phyloP scores from a whole-genome alignment of 495 filamentous ascomycete species.

The Talaromyces thailandensis region DNA sequence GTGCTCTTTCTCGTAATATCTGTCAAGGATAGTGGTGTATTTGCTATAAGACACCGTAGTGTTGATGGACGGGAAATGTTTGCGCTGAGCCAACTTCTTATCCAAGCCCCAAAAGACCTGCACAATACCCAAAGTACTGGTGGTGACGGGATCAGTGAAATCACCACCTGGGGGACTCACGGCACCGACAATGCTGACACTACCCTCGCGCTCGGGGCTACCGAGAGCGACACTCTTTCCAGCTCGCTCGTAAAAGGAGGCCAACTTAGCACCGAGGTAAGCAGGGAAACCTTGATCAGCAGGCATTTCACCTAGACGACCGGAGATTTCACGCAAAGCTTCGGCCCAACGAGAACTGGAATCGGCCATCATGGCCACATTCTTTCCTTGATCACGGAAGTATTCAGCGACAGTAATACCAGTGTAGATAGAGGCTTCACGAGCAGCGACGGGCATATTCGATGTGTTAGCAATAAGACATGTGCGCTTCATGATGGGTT shows the following conservation, averaged over 20 bases:
- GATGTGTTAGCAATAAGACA: conserved; percentile 98
- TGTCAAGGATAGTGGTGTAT: conserved; percentile 79
- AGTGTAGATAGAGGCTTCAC: conserved; percentile 98
- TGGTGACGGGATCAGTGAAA: conserved; percentile 98
- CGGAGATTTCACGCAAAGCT: conserved; percentile 96
- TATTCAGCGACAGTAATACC: conserved; percentile 97
- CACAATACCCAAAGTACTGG: conserved; percentile 89
- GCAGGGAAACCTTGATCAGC: conserved; percentile 99
- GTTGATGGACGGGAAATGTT: conserved; percentile 99
- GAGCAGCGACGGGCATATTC: conserved; percentile 98
- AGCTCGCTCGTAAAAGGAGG: conserved; percentile 98
- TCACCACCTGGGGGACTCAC: conserved; percentile 97
- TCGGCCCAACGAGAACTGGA: conserved; percentile 98
- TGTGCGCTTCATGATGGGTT: conserved; percentile 99
- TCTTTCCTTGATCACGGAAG: conserved; percentile 96
- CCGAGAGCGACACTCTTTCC: conserved; percentile 79
- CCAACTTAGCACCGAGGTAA: conserved; percentile 92
- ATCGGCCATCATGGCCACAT: conserved; percentile 99
- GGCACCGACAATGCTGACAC: conserved; percentile 95
- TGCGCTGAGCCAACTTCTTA: conserved; percentile 97
- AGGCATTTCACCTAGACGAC: conserved; percentile 98
- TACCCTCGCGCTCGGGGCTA: conserved; percentile 77
- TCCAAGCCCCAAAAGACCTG: conserved; percentile 99
- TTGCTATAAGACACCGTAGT: conserved; percentile 95
- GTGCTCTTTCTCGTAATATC: conserved; percentile 84